phyloP scores from a whole-genome alignment of 768 basidiomycete species.

The Polyporus arcularius region DNA sequence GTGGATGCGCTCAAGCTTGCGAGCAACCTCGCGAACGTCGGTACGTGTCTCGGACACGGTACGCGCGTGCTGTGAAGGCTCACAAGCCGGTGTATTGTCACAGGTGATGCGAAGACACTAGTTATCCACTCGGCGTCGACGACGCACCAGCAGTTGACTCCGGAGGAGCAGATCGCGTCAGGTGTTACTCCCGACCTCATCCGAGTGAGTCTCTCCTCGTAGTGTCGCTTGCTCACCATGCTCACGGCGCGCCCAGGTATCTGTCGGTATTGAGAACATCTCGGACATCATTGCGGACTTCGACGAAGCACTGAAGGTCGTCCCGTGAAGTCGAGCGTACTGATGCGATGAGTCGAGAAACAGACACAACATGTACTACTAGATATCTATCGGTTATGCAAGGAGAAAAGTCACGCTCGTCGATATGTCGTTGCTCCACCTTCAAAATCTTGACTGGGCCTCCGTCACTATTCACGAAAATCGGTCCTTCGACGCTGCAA shows the following conservation, averaged over 20 bases:
- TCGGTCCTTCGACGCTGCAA: no score
- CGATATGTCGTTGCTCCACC: no score
- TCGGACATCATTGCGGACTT: conserved; percentile 48
- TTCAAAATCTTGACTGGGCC: no score
- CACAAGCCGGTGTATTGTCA: conserved; percentile 1
- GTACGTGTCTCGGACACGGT: conserved; percentile 38
- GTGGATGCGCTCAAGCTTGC: conserved; percentile 75
- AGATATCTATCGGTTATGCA: no score
- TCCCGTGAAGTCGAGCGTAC: conserved; percentile 17
- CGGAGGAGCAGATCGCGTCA: conserved; percentile 61
- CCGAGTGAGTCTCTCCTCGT: conserved; percentile 45
- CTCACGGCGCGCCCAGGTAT: conserved; percentile 30
- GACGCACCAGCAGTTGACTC: conserved; percentile 70
- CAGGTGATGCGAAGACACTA: conserved; percentile 74
- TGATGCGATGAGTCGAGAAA: neutral
- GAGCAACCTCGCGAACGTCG: conserved; percentile 79
- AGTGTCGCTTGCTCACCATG: neutral
- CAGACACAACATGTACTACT: no score
- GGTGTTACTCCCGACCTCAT: conserved; percentile 80
- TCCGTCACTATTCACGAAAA: no score
- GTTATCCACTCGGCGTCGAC: conserved; percentile 80
- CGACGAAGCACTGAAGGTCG: conserved; percentile 37
- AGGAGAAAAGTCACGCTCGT: no score
- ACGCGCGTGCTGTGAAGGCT: conserved; percentile 27
- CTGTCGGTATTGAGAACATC: conserved; percentile 44